phyloP scores from a whole-genome alignment of 176 grass and related monocot genomes.

The Aegilops sharonensis region DNA sequence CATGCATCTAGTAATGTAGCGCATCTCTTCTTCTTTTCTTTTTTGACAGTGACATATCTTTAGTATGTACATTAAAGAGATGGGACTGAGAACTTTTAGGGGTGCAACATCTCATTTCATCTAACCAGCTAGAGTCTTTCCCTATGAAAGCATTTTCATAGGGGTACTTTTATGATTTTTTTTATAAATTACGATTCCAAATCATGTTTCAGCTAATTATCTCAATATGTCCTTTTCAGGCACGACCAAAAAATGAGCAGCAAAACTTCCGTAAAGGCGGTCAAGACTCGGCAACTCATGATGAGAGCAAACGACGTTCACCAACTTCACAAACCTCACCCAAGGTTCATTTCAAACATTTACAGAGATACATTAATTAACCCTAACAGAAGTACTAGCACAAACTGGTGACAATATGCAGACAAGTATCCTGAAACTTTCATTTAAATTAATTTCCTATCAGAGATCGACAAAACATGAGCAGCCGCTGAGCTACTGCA shows the following conservation, averaged over 20 bases:
- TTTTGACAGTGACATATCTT: not conserved
- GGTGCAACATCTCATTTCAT: constrained; percentile 10
- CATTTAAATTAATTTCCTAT: not conserved
- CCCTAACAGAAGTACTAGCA: no score
- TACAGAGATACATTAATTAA: not conserved
- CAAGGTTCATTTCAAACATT: constrained; percentile 28
- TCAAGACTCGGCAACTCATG: constrained; percentile 21
- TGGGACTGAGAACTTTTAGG: not conserved
- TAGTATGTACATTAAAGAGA: not conserved
- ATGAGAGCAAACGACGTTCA: constrained; percentile 43
- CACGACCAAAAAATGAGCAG: constrained; percentile 37
- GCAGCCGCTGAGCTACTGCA: constrained; percentile 45
- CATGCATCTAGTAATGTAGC: not conserved
- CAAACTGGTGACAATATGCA: no score
- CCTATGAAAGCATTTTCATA: not conserved
- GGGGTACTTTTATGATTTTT: not conserved
- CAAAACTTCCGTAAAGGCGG: constrained; percentile 37
- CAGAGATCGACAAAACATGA: constrained; percentile 48
- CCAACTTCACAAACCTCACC: constrained; percentile 46
- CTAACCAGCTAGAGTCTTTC: not conserved
- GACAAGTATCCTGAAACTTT: not conserved
- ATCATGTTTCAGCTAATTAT: not conserved
- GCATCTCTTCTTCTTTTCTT: not conserved
- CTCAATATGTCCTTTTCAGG: not conserved
- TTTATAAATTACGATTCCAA: not conserved